Percentiles rank a stretch among this genome's conserved stretches.
phyloP scores from a whole-genome alignment of 495 filamentous ascomycete genomes.

The Emericellopsis terricola region DNA sequence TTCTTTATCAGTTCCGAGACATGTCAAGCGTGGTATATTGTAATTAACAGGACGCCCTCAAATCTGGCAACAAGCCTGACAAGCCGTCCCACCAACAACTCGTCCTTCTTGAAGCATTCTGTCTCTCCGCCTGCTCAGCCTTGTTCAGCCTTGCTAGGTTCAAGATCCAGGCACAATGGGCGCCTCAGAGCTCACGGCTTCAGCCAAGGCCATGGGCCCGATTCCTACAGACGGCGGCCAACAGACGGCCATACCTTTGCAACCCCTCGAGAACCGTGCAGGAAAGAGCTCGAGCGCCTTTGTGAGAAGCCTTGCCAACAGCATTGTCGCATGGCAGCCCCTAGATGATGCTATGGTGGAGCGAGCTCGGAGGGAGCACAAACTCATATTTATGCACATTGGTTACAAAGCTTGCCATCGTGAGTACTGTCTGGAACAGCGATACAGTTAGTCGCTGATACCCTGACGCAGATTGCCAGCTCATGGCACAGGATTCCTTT shows the following conservation, averaged over 20 bases:
- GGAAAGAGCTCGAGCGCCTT: constrained; percentile 65
- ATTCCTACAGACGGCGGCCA: not conserved
- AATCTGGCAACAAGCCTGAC: too few species aligned
- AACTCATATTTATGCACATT: constrained; percentile 83
- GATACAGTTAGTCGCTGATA: too few species aligned
- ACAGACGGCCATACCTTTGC: not conserved
- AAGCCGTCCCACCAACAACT: not conserved
- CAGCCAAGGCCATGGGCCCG: constrained; percentile 1
- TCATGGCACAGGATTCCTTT: constrained; percentile 91
- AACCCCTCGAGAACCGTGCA: constrained; percentile 49
- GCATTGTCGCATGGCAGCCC: constrained; percentile 85
- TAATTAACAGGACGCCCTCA: too few species aligned
- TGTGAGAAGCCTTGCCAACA: constrained; percentile 64
- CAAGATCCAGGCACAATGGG: too few species aligned
- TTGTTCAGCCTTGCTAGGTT: too few species aligned
- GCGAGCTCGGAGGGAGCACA: constrained; percentile 62
- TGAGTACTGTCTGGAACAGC: too few species aligned
- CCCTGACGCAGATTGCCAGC: constrained; percentile 71
- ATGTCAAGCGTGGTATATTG: too few species aligned
- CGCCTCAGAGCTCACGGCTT: constrained; percentile 2
- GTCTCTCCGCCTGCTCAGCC: too few species aligned
- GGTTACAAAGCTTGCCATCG: constrained; percentile 94
- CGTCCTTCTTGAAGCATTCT: too few species aligned
- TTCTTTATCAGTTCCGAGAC: too few species aligned
- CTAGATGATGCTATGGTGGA: constrained; percentile 63